Percentiles rank a stretch among this genome's conserved stretches.
phyloP scores from a whole-genome alignment of 257 asterid genomes.

The Scutellaria baicalensis region DNA sequence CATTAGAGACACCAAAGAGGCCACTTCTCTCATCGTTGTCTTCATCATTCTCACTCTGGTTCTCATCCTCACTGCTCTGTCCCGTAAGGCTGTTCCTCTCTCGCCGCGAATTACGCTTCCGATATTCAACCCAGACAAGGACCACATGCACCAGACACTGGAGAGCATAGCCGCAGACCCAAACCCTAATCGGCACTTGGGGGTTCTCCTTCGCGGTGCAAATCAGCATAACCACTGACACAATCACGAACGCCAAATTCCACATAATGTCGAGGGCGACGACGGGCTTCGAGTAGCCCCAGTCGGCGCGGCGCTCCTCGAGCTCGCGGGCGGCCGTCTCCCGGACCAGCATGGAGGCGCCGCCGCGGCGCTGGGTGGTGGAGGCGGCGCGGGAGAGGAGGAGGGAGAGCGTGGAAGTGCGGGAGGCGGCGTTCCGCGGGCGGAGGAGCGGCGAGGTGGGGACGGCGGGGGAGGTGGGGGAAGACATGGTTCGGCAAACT shows the following conservation, averaged over 20 bases:
- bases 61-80: conserved; percentile 26
- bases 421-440: conserved; percentile 26
- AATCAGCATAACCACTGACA: conserved; percentile 50
- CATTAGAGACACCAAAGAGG: conserved; percentile 21
- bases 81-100: conserved; percentile 14
- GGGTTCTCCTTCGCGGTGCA: conserved; percentile 56
- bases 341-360: conserved; percentile 73
- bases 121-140: conserved; percentile 72
- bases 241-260: conserved; percentile 80
- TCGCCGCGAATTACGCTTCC: conserved; percentile 37
- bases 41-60: conserved; percentile 36
- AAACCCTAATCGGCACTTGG: conserved; percentile 78
- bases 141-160: conserved; percentile 87
- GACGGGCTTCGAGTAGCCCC: conserved; percentile 93
- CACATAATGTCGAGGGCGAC: conserved; percentile 87
- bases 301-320: conserved; percentile 92
- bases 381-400: conserved; percentile 71
- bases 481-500: conserved; percentile 20
- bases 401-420: conserved; percentile 48
- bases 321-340: conserved; percentile 96
- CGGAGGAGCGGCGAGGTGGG: conserved; percentile 66
- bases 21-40: conserved; percentile 31
- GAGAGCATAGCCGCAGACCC: conserved; percentile 77
- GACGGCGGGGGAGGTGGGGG: conserved; percentile 15
- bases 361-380: conserved; percentile 58